Conservation (phyloP, 164 flowering plant species). For the Chimonanthus salicifolius region DNA sequence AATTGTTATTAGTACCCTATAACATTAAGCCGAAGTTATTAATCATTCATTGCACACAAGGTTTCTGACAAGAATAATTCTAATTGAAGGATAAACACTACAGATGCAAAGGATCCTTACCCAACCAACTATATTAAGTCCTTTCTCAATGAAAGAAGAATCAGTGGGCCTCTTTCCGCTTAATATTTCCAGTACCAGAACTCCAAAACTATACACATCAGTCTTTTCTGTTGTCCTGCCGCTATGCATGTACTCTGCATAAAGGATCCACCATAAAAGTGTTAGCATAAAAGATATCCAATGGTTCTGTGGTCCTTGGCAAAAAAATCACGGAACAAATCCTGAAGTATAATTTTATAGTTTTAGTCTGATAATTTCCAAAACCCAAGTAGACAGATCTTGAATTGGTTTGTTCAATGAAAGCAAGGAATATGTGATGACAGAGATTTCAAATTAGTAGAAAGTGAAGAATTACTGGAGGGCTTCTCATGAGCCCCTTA, state of each 20-base stretch:
- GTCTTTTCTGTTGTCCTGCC: conserved; percentile 98
- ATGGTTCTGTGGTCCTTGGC: not conserved
- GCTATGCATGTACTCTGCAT: conserved; percentile 95
- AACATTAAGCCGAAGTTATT: too few species aligned
- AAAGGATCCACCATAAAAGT: not conserved
- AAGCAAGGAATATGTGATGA: too few species aligned
- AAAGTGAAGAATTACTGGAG: not conserved
- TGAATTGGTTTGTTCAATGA: too few species aligned
- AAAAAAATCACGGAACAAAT: not conserved
- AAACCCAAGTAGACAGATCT: too few species aligned
- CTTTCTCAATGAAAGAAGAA: conserved; percentile 93
- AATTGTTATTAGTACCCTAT: too few species aligned
- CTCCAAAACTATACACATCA: conserved; percentile 98
- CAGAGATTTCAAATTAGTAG: not conserved
- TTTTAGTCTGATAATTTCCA: too few species aligned
- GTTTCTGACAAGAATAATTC: not conserved
- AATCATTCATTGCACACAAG: too few species aligned
- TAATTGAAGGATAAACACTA: not conserved
- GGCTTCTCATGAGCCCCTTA: not conserved
- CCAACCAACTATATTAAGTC: conserved; percentile 98
- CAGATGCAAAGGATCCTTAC: conserved; percentile 34
- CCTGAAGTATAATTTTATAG: not conserved
- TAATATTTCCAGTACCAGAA: conserved; percentile 80
- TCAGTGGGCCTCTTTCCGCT: conserved; percentile 96
- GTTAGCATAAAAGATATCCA: not conserved